These are phyloP conservation scores for Phytopythium vexans DNA, from an alignment of 352 stramenopile genomes.

Conservation along the genomic window DNA sequence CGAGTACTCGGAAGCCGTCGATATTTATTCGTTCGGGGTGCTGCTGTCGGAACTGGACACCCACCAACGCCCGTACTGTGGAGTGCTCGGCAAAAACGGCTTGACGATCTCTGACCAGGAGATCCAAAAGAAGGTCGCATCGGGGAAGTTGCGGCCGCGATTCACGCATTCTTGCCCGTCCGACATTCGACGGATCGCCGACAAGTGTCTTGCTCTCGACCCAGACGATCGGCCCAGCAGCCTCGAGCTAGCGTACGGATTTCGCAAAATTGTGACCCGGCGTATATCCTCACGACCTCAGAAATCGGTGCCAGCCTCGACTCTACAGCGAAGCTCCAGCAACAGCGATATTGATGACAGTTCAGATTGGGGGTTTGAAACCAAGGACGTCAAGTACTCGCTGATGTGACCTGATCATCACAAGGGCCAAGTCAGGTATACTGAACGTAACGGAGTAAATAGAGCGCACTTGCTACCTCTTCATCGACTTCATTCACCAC, in stretches of 20 bases:
- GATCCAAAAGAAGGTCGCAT: slow-evolving; percentile 26
- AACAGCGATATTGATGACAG: too few species aligned
- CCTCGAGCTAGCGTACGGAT: slow-evolving; percentile 11
- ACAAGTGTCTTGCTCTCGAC: slow-evolving; percentile 29
- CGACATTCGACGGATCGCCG: slow-evolving; percentile 21
- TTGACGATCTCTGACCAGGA: slow-evolving; percentile 10
- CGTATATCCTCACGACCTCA: not conserved
- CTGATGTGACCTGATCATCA: too few species aligned
- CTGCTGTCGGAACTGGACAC: slow-evolving; percentile 19
- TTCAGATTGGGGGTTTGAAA: too few species aligned
- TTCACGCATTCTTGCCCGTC: slow-evolving; percentile 26
- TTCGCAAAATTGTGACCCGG: slow-evolving; percentile 13
- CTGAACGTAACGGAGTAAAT: too few species aligned
- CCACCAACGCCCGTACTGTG: slow-evolving; percentile 16
- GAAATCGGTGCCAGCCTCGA: not conserved
- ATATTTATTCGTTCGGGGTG: slow-evolving; percentile 23
- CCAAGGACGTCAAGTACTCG: too few species aligned
- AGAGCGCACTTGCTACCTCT: too few species aligned
- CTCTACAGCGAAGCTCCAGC: too few species aligned
- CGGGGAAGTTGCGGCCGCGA: slow-evolving; percentile 20
- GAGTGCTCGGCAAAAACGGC: slow-evolving; percentile 4
- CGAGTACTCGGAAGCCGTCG: slow-evolving; percentile 16
- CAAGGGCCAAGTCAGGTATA: too few species aligned
- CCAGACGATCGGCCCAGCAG: slow-evolving; percentile 24
- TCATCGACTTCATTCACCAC: too few species aligned